Percentiles rank a stretch among this genome's conserved stretches.
phyloP scores from a whole-genome alignment of 116 monocot genomes.

The Trichopus zeylanicus region DNA sequence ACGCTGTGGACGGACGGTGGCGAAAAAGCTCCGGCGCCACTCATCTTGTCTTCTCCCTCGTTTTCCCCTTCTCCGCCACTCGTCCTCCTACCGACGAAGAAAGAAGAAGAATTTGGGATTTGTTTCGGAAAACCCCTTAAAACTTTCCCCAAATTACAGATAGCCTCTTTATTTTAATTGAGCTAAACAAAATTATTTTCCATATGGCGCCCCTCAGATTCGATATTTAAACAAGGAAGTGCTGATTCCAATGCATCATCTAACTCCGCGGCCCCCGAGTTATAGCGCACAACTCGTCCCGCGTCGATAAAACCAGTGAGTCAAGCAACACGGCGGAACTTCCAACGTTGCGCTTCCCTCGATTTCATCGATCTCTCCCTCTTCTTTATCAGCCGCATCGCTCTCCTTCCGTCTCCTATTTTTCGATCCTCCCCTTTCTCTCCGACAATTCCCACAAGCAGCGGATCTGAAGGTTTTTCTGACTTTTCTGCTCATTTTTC shows the following conservation, averaged over 20 bases:
- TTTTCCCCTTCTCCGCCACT: background rate
- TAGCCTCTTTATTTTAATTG: too few species aligned
- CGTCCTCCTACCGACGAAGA: background rate
- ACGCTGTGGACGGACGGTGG: slow-evolving; percentile 38
- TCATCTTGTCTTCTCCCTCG: too few species aligned
- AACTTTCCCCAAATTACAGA: too few species aligned
- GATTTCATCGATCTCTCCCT: background rate
- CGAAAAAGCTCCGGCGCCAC: background rate
- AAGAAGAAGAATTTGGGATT: too few species aligned
- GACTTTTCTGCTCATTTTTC: background rate
- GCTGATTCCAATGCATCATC: too few species aligned
- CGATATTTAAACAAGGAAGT: too few species aligned
- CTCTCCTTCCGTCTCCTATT: background rate
- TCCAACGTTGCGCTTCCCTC: background rate
- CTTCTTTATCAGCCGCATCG: background rate
- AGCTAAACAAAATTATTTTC: too few species aligned
- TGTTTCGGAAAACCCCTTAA: too few species aligned
- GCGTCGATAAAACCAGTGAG: too few species aligned
- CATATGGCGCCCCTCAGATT: too few species aligned
- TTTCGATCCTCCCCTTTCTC: background rate
- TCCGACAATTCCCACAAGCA: background rate
- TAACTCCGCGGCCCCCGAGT: too few species aligned
- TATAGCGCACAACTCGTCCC: too few species aligned
- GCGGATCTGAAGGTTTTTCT: background rate
- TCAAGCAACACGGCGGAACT: background rate